Base-by-base conservation (phyloP, 2,329 filamentous ascomycete genomes). In the Diaporthe ilicicola region DNA sequence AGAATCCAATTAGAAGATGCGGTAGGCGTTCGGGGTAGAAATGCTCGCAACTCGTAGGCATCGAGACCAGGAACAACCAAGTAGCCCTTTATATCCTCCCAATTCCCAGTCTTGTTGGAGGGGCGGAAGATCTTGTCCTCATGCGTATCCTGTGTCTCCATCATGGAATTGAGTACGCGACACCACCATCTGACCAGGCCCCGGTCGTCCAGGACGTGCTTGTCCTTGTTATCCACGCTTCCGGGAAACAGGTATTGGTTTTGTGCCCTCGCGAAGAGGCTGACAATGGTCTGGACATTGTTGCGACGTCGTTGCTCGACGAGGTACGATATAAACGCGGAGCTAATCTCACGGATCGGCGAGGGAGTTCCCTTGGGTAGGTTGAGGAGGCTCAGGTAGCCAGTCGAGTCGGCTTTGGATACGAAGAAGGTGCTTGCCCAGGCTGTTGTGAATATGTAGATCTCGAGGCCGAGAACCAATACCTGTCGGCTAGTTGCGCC, bases 111-210 rank as follows among this genome's bases (percentile, higher is more conserved):
- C 10, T 69, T 69, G 50, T 53, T 48, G 0, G 77, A 64, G 1
- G 73, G 70, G 6, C 67, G 61, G 27, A 73, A 73, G 12, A 73
- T 55, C 32, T 61, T 67, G 34, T 73, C 71, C 44, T 73, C 71
- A 5, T 73, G 71, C 3, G 64, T 75, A 76, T 74, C 59, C 78
- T 77, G 87, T 81, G 17, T 73, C 64, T 85, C 83, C 13, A 97
- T 81, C 4, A 98, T 84, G 0, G 93, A 92, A 77, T 98, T 92
- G 15, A 98, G 83, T 13, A 95, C 93, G 19, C 90, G 91, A 78
- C 94, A 97, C 96, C 96, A 99, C 96, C 96, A 99, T 77, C 92
- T 94, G 24, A 99, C 93, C 65, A 99, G 84, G 0, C 93, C 94
- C 39, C 94, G 88, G 77, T 99, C 96, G 76, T 97, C 94, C 10